A percentile compares a stretch with the other conserved stretches of the same genome.
phyloP scores from a whole-genome alignment of 2,329 filamentous ascomycete species.

The Coniella vitis region DNA sequence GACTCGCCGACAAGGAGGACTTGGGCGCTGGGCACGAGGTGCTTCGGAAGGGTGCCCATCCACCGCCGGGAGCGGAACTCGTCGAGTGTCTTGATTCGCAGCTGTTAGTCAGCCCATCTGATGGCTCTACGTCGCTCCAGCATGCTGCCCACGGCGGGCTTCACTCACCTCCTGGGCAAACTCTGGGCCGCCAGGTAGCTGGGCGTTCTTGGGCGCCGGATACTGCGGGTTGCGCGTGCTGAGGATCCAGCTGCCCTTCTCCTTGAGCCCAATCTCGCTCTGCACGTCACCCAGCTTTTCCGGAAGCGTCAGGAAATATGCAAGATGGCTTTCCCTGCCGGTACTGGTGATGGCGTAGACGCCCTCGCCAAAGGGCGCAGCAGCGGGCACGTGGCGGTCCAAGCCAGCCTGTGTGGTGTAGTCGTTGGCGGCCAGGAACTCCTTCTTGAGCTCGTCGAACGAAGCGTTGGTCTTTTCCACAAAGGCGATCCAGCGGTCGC shows the following conservation, averaged over 20 bases:
- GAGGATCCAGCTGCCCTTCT: conserved; percentile 70
- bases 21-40: conserved; percentile 69
- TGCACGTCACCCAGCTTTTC: conserved; percentile 64
- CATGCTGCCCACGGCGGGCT: neutral
- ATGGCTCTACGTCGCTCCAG: neutral
- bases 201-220: conserved; percentile 56
- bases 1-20: conserved; percentile 72
- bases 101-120: neutral
- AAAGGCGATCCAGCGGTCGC: conserved; percentile 72
- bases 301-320: conserved; percentile 73
- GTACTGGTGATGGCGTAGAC: conserved; percentile 76
- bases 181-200: conserved; percentile 57
- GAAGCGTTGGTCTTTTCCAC: conserved; percentile 66
- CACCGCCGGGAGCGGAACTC: conserved; percentile 70
- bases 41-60: conserved; percentile 65
- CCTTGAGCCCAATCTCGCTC: conserved; percentile 62
- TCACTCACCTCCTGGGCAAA: conserved; percentile 60
- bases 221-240: conserved; percentile 74
- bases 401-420: conserved; percentile 74
- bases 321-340: conserved; percentile 66
- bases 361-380: conserved; percentile 73
- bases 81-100: conserved; percentile 54
- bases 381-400: conserved; percentile 59
- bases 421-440: conserved; percentile 58
- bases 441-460: conserved; percentile 64